Base-by-base conservation (phyloP, 208 protist species). In the Vickermania spadyakhi region DNA sequence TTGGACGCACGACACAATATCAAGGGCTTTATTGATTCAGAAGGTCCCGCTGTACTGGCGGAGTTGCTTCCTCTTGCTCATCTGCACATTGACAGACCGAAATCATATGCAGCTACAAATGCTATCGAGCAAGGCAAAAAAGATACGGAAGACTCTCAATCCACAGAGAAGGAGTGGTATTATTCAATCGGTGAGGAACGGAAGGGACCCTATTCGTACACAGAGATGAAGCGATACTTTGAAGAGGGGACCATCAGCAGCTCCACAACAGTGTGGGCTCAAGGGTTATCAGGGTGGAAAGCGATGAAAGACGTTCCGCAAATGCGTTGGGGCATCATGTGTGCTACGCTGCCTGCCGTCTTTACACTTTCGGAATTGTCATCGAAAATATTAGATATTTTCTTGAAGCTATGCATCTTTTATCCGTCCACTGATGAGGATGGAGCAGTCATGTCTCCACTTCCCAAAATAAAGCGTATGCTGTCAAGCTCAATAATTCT, bases 271-370 rank as follows among this genome's bases (percentile, higher is more conserved):
- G 86, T 95, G 52, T 98, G 96, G 94, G 96, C 96, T 2, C 92
- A 98, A 68, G 94, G 96, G n/a, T 79, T 97, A 61, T 70, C 86
- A 5, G 91, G 85, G 18, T 98, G 96, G 95, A 78, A 76, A 41
- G 67, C 73, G 56, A 42, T 97, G 23, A 55, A 70, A 4, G 62
- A 90, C 31, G 84, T 98, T 30, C 75, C 86, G n/a, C 94, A 98
- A 74, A 75, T 98, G 27, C 81, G 88, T 30, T 98, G 96, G 95
- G 84, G 79, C 14, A 71, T 97, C 54, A 11, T 94, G 27, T 41
- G 66, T 50, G 73, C 64, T 3, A 68, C 78, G 52, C 61, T 72
- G 28, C 83, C 79, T 21, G 75, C 79, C 26, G 58, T 97, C 0
- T 45, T 98, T 14, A 89, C 87, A 11, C 77, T 93, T 23, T 92